phyloP scores from a whole-genome alignment of 129 eudicot species.

The Arctium lappa region DNA sequence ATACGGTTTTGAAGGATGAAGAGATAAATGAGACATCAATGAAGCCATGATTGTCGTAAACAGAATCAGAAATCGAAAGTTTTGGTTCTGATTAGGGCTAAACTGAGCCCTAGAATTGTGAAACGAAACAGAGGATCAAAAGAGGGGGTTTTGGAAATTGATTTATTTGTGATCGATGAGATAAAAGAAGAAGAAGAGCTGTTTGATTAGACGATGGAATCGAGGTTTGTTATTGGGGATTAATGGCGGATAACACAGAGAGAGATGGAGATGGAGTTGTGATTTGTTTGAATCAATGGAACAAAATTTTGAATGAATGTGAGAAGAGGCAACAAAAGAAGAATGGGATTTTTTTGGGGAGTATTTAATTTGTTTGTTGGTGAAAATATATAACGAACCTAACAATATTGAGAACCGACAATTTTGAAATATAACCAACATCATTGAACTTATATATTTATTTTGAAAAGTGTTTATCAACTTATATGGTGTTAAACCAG shows the following conservation, averaged over 20 bases:
- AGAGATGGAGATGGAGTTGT: conserved; percentile 8
- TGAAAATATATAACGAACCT: background rate
- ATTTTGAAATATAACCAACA: background rate
- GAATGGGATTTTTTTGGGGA: background rate
- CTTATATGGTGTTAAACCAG: no score
- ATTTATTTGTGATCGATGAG: conserved; percentile 16
- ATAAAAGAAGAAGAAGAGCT: conserved; percentile 24
- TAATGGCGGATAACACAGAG: conserved; percentile 40
- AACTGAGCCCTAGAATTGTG: background rate
- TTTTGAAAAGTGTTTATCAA: no score
- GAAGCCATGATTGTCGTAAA: conserved; percentile 22
- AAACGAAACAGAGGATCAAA: conserved; percentile 18
- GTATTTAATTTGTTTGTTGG: background rate
- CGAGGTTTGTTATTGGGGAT: conserved; percentile 26
- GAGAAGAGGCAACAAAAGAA: background rate
- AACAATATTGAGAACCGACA: background rate
- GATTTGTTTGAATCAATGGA: conserved; percentile 19
- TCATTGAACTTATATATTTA: no score
- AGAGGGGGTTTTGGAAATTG: conserved; percentile 1
- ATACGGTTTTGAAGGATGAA: conserved; percentile 28
- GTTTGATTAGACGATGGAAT: conserved; percentile 23
- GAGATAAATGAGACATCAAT: conserved; percentile 21
- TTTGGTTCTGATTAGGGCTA: background rate
- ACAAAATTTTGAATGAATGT: conserved; percentile 12
- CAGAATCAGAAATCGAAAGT: background rate